Base-by-base conservation (phyloP, 495 filamentous ascomycete genomes). In the Aspergillus ellipticus region DNA sequence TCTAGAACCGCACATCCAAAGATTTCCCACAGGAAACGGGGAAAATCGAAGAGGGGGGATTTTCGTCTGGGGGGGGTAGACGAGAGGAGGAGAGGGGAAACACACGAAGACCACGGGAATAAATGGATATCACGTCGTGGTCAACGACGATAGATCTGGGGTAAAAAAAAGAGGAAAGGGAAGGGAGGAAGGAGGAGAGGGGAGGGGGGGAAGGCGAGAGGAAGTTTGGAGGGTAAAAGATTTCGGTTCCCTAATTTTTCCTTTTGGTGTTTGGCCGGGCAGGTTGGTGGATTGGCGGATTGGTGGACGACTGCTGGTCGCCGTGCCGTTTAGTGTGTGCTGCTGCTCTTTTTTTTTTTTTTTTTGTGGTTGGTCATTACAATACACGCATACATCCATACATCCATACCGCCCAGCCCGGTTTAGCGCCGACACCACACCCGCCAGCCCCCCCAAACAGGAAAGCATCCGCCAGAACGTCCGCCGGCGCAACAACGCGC, bases 21-120 rank as follows among this genome's bases (percentile, higher is more conserved):
- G 54, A 62, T 56, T n/a, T 62, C 66, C 66, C 59, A 65, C 65
- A 62, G 49, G 52, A 35, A 56, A 56, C 15, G 59, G 49, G 61
- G 46, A 35, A 41, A 58, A 42, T 33, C 42, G 53, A 55, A 42
- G 35, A 58, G 51, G 53, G 54, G 39, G 46, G 49, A 24, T 26
- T 48, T 26, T 48, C 45, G 45, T 48, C 13, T n/a, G 13, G 43
- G 29, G 16, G 39, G 54, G 55, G 42, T 35, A 56, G 24, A 31
- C 16, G 28, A 28, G 45, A 48, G 45, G 43, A 47, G 26, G 45
- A 21, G 45, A 13, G 41, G 55, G 51, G 20, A 42, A 49, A 56
- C 48, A 55, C 57, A 49, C n/a, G 37, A 60, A 60, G 57, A 64
- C 61, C 61, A 59, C 61, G 46, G 49, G 42, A 54, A 42, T 45